Conservation (phyloP, 129 eudicot species). For the Helianthus tuberosus region DNA sequence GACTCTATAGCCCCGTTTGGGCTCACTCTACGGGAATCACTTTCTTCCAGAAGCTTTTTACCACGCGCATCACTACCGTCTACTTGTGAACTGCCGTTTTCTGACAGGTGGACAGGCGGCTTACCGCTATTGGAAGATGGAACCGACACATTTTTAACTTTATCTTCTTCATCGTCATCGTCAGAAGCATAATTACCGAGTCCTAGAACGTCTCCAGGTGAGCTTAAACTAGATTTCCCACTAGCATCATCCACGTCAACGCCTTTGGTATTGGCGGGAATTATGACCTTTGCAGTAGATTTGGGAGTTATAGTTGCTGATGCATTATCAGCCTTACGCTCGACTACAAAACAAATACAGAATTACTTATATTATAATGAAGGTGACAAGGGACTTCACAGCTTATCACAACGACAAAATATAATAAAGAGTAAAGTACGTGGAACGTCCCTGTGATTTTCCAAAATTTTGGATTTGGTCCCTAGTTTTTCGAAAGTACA, state of each 20-base stretch:
- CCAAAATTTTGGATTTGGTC: too few species aligned
- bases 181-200: conserved; percentile 93
- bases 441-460: too few species aligned
- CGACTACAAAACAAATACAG: conserved; percentile 39
- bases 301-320: conserved; percentile 53
- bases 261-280: conserved; percentile 54
- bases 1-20: conserved; percentile 35
- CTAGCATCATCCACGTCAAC: conserved; percentile 45
- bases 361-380: conserved; percentile 3
- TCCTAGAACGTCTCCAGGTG: conserved; percentile 82
- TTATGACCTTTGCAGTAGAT: conserved; percentile 68
- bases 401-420: conserved; percentile 4
- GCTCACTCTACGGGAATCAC: conserved; percentile 26
- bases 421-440: too few species aligned
- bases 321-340: conserved; percentile 31
- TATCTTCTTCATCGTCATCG: conserved; percentile 67
- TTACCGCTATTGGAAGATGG: conserved; percentile 36
- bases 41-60: conserved; percentile 30
- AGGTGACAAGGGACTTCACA: neutral
- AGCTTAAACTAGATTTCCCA: conserved; percentile 54
- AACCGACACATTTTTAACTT: conserved; percentile 35
- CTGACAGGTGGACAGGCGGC: conserved; percentile 34
- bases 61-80: conserved; percentile 27
- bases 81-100: conserved; percentile 48
- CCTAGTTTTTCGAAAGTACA: too few species aligned